Evolutionary conservation across 352 stramenopile genomes (phyloP).

Genomic region (Achlya hypogyna): DNA sequence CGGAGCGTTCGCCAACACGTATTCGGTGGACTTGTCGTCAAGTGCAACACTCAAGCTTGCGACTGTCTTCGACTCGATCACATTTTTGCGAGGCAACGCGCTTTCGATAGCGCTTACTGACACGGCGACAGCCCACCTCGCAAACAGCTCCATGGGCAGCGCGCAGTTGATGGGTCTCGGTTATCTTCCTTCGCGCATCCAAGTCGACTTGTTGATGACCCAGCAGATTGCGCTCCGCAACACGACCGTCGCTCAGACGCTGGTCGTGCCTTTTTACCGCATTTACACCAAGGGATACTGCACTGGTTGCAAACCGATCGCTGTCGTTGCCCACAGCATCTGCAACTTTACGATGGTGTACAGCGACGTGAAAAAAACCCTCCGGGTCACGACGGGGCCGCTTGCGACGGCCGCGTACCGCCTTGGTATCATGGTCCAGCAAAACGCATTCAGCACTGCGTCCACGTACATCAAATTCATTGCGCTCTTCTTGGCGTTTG

Average conservation of each 20-base stretch:
- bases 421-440: background rate
- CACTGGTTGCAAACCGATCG: background rate
- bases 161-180: background rate
- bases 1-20: background rate
- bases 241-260: background rate
- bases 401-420: background rate
- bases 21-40: background rate
- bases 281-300: conserved; percentile 10
- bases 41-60: no score
- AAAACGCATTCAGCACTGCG: background rate
- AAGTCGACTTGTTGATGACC: background rate
- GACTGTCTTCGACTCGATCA: background rate
- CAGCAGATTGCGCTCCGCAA: background rate
- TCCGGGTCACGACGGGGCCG: background rate
- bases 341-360: conserved; percentile 10
- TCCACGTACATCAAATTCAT: background rate
- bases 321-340: background rate
- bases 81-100: background rate
- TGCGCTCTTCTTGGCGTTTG: background rate
- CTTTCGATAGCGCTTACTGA: background rate
- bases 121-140: background rate
- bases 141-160: background rate
- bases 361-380: background rate
- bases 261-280: background rate
- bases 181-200: background rate